Base-by-base conservation (phyloP, 805 yeast genomes). In the Nakazawaea ernobii region DNA sequence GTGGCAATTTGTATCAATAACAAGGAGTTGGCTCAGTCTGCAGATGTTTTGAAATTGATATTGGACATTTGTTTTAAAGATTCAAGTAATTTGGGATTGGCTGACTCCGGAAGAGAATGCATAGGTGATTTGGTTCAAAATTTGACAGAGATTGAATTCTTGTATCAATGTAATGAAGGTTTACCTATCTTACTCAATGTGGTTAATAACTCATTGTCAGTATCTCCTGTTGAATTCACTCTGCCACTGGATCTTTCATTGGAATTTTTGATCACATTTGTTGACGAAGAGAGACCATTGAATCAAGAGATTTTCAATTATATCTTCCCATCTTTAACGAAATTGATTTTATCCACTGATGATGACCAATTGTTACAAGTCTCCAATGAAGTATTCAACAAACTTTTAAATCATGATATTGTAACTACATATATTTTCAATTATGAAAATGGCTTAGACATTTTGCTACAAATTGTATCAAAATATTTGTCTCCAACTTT, bases 361-460 rank as follows among this genome's bases (percentile, higher is more conserved):
- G 97, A 90, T 60, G 87, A 86, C 55, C 89, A 84, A 57, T 74
- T 88, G 8, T 61, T 90, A 30, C 96, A 90, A 63, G 68, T 80
- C 9, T 83, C 90, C 2, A 85, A 92, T 0, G 92, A 86, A 51
- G 81, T 84, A 4, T 80, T 86, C 55, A 80, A 81, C 49, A 77
- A 75, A 28, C 62, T 90, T 36, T 65, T 89, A 24, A 66, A 68
- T 39, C 65, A 61, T 11, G 32, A 32, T n/a, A 13, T 10, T 5
- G 71, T 73, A 5, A 58, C 76, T 2, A 46, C 52, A 8, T 54
- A 57, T 33, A 66, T 77, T 43, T 45, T 65, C 8, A 51, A 55
- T 6, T 74, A 63, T 50, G 61, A 66, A 1, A 54, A 62, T 3
- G 88, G 87, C 0, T 63, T 77, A 45, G 73, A 80, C 14, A 67